Evolutionary conservation across 805 yeast genomes (phyloP).

Genomic region (Isabelozyma rhagii): DNA sequence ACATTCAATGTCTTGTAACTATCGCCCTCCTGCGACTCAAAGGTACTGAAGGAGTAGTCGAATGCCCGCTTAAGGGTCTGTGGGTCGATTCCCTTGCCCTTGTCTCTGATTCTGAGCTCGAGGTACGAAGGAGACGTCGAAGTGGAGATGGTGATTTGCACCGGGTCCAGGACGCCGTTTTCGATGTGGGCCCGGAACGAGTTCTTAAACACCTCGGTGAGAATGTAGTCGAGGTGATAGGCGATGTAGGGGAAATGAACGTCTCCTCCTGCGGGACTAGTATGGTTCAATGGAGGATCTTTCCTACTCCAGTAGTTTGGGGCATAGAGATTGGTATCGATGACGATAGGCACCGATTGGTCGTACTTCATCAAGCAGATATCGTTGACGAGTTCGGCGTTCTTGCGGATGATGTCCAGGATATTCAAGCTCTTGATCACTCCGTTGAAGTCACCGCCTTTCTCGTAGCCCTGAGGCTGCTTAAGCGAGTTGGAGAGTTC

Average conservation of each 20-base stretch:
- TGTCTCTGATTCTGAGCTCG: constrained; percentile 77
- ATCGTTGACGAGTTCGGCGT: constrained; percentile 76
- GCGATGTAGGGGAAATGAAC: constrained; percentile 73
- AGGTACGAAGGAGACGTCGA: constrained; percentile 39
- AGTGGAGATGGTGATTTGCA: constrained; percentile 35
- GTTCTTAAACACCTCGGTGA: constrained; percentile 84
- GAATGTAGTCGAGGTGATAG: constrained; percentile 80
- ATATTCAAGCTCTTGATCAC: constrained; percentile 67
- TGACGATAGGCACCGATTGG: constrained; percentile 56
- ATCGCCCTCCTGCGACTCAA: constrained; percentile 56
- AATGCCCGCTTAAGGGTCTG: constrained; percentile 64
- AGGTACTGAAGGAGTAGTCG: constrained; percentile 85
- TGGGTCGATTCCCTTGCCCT: constrained; percentile 85
- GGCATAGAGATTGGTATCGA: constrained; percentile 43
- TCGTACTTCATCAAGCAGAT: constrained; percentile 83
- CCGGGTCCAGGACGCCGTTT: constrained; percentile 40
- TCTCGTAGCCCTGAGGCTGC: constrained; percentile 35
- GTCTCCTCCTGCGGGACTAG: constrained; percentile 37
- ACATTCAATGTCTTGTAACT: constrained; percentile 60
- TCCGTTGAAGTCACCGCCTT: constrained; percentile 54
- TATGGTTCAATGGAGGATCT: constrained; percentile 14
- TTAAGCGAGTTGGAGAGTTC: constrained; percentile 46
- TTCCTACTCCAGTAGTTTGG: constrained; percentile 26
- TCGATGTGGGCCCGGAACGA: constrained; percentile 88
- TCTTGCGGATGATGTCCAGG: constrained; percentile 56